These are phyloP conservation scores for Cyclotella cryptica DNA, from an alignment of 108 stramenopile genomes.

Conservation along the genomic window DNA sequence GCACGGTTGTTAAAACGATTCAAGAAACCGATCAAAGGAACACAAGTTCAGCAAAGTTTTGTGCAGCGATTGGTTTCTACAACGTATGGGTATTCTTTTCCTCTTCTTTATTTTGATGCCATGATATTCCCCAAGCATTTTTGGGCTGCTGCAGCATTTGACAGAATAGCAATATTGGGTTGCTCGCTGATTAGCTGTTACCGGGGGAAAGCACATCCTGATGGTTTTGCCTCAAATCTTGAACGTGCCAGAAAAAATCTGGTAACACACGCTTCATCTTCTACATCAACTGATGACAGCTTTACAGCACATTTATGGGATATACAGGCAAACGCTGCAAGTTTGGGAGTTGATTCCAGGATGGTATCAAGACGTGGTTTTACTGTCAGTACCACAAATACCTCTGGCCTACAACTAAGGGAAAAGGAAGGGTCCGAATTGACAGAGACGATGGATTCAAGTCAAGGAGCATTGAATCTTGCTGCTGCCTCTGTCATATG, in stretches of 20 bases:
- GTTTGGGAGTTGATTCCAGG: not conserved
- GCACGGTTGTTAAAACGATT: not conserved
- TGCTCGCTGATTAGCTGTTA: conserved; percentile 2
- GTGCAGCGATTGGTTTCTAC: conserved; percentile 8
- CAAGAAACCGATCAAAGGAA: not conserved
- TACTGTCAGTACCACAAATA: not conserved
- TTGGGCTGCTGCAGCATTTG: not conserved
- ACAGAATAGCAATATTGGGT: not conserved
- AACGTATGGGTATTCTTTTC: not conserved
- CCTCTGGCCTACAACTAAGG: not conserved
- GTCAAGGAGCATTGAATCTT: not conserved
- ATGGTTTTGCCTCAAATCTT: conserved; percentile 2
- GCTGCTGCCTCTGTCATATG: not conserved
- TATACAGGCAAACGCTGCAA: not conserved
- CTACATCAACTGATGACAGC: conserved; percentile 4
- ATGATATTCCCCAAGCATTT: conserved; percentile 12
- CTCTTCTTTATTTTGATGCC: conserved; percentile 1
- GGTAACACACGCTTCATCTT: conserved; percentile 7
- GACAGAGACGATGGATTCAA: not conserved
- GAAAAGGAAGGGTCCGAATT: not conserved
- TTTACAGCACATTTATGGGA: not conserved
- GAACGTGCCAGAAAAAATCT: not conserved
- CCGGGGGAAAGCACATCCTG: not conserved
- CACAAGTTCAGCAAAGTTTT: not conserved
- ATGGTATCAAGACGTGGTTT: not conserved